A percentile compares a stretch with the other conserved stretches of the same genome.
phyloP scores from a whole-genome alignment of 1,284 basidiomycete genomes.

The Cryptococcus sp. region DNA sequence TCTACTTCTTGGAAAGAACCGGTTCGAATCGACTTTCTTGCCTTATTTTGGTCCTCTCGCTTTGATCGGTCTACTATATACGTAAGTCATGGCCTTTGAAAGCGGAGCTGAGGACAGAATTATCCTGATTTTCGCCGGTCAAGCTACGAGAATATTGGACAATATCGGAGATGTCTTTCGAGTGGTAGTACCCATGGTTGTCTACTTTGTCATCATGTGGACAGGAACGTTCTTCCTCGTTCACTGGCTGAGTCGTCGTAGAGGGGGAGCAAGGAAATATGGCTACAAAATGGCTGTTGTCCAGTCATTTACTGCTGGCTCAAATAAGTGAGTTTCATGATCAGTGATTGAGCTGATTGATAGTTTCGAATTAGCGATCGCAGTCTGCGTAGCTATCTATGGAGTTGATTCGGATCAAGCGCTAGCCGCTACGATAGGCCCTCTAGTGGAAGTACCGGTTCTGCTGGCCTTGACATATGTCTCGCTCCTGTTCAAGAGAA shows the following conservation, averaged over 20 bases:
- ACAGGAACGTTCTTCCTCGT: slow-evolving; percentile 58
- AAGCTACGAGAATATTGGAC: slow-evolving; percentile 59
- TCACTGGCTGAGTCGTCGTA: slow-evolving; percentile 50
- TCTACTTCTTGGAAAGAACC: slow-evolving; percentile 50
- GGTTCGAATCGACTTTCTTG: slow-evolving; percentile 60
- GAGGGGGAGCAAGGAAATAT: slow-evolving; percentile 14
- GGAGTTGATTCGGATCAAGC: slow-evolving; percentile 69
- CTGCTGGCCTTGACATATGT: slow-evolving; percentile 68
- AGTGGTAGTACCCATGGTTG: slow-evolving; percentile 69
- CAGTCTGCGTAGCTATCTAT: slow-evolving; percentile 72
- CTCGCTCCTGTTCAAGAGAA: slow-evolving; percentile 56
- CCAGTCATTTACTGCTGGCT: slow-evolving; percentile 54
- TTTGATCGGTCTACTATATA: slow-evolving; percentile 64
- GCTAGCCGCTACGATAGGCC: slow-evolving; percentile 68
- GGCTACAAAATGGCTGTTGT: slow-evolving; percentile 67
- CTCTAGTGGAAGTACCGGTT: slow-evolving; percentile 72
- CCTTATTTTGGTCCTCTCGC: slow-evolving; percentile 66
- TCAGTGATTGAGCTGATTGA: background rate
- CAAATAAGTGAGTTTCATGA: slow-evolving; percentile 50
- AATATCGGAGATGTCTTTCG: slow-evolving; percentile 71
- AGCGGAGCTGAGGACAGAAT: slow-evolving; percentile 45
- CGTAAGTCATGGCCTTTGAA: slow-evolving; percentile 14
- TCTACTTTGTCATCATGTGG: slow-evolving; percentile 80
- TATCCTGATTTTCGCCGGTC: slow-evolving; percentile 67
- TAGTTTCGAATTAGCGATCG: slow-evolving; percentile 67